Base-by-base conservation (phyloP, 2,329 filamentous ascomycete species). In the Ploettnerulaceae sp. region DNA sequence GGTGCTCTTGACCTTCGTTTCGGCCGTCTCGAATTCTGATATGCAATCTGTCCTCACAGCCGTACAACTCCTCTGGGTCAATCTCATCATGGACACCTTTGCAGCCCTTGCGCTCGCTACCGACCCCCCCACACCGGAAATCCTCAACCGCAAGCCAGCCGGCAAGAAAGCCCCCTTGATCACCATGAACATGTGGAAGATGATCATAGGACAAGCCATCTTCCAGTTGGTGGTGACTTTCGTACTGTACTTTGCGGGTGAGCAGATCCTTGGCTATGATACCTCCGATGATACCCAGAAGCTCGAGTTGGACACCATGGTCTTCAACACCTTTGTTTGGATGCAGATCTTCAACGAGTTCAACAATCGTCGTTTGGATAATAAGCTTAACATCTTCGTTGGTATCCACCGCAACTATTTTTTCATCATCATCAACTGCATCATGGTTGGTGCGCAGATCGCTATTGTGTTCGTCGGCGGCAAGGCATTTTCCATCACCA, bases 271-370 rank as follows among this genome's bases (percentile, higher is more conserved):
- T 15, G 70, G 71, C 9, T 79, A 82, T 57, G 64, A 74, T 12
- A 64, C 67, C 3, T 68, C 73, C 25, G 59, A 69, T 26, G 63
- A 75, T 22, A 52, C 64, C 4, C 56, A 14, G 74, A 84, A 59
- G 73, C 93, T 51, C 73, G 81, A 48, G 94, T 89, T 4, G 75
- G 96, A 38, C 25, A 45, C 43, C 33, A 38, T 45, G 33, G 86
- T 97, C 7, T 97, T 97, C 76, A 97, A 97, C 72, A 93, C 89
- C 0, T 97, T 97, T 64, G 90, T 96, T 45, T 97, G 91, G 91
- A 96, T 97, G 90, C 91, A 97, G 61, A 94, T 97, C 60, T 97
- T 97, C 73, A 97, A 97, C 69, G 86, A 95, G 63, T 87, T 5
- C 51, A 83, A 78, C 72, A 95, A 95, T 69, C 88, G 91, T 49